Conservation (phyloP, 2,329 filamentous ascomycete genomes). For the Akanthomyces muscarius region DNA sequence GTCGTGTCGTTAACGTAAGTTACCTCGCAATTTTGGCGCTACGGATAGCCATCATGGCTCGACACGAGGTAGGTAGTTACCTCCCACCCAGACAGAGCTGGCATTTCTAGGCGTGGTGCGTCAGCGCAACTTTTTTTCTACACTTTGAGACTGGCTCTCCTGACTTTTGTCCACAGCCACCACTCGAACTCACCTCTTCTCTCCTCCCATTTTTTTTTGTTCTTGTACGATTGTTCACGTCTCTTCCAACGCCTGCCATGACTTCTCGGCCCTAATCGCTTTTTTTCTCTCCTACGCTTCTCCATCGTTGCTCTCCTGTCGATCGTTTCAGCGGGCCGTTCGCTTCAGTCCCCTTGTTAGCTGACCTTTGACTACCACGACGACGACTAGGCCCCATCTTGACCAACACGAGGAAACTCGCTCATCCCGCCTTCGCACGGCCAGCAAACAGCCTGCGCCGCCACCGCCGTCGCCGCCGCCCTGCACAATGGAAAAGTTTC, state of each 20-base stretch:
- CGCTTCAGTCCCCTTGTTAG: neutral
- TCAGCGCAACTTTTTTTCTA: conserved; percentile 9
- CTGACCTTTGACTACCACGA: neutral
- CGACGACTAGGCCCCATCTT: neutral
- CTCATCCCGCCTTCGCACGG: neutral
- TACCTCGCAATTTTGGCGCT: neutral
- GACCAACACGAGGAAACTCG: neutral
- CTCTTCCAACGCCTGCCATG: conserved; percentile 10
- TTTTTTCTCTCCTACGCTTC: neutral
- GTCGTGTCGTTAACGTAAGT: neutral
- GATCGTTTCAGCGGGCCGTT: conserved; percentile 11
- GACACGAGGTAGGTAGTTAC: neutral
- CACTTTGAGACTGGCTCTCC: neutral
- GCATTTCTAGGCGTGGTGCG: neutral
- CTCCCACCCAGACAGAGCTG: conserved; percentile 4
- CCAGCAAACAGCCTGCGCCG: neutral
- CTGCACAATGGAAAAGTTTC: conserved; percentile 53
- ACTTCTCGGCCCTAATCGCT: conserved; percentile 1
- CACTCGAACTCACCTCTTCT: neutral
- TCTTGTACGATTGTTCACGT: conserved; percentile 9
- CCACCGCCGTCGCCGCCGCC: no score
- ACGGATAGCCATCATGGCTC: neutral
- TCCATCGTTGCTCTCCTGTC: conserved; percentile 7
- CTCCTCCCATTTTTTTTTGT: neutral
- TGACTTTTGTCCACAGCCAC: neutral